These are phyloP conservation scores for Sugiyamaella smithiae DNA, from an alignment of 805 yeast genomes.

Conservation along the genomic window DNA sequence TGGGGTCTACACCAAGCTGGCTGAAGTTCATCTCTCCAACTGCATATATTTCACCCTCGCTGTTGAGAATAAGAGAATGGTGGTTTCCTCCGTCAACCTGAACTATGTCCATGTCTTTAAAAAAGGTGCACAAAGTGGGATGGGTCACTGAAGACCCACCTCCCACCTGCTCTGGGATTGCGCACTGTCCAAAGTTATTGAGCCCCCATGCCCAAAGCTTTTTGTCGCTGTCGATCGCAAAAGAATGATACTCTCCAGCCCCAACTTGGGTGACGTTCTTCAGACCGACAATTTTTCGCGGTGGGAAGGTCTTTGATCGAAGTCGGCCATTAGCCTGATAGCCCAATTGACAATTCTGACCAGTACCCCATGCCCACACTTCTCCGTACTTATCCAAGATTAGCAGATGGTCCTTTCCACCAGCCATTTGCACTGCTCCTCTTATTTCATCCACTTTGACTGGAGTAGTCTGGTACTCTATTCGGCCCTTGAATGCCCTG, in stretches of 20 bases:
- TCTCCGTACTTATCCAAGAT: conserved; percentile 81
- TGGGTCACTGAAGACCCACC: conserved; percentile 69
- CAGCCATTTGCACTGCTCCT: conserved; percentile 76
- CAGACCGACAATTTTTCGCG: conserved; percentile 78
- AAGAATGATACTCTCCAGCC: conserved; percentile 93
- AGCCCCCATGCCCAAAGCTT: conserved; percentile 89
- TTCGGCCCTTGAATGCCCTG: conserved; percentile 71
- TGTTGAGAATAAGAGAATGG: conserved; percentile 75
- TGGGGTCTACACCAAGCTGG: conserved; percentile 77
- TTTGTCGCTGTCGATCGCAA: conserved; percentile 76
- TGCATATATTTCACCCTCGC: conserved; percentile 68
- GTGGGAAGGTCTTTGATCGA: conserved; percentile 46
- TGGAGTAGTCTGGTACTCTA: conserved; percentile 66
- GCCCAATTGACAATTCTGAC: conserved; percentile 90
- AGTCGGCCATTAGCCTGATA: conserved; percentile 52
- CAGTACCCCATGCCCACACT: conserved; percentile 97
- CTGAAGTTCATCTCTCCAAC: conserved; percentile 95
- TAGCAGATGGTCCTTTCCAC: conserved; percentile 89
- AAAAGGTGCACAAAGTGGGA: conserved; percentile 70
- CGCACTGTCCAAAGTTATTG: conserved; percentile 97
- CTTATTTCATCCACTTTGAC: conserved; percentile 56
- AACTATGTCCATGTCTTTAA: conserved; percentile 52
- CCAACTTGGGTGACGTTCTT: conserved; percentile 76
- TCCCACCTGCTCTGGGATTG: conserved; percentile 62
- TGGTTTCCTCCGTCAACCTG: conserved; percentile 91